Evolutionary conservation across 768 basidiomycete genomes (phyloP), one percentile per base, ranked within the genome.

Genomic region (Rickenella mellea): DNA sequence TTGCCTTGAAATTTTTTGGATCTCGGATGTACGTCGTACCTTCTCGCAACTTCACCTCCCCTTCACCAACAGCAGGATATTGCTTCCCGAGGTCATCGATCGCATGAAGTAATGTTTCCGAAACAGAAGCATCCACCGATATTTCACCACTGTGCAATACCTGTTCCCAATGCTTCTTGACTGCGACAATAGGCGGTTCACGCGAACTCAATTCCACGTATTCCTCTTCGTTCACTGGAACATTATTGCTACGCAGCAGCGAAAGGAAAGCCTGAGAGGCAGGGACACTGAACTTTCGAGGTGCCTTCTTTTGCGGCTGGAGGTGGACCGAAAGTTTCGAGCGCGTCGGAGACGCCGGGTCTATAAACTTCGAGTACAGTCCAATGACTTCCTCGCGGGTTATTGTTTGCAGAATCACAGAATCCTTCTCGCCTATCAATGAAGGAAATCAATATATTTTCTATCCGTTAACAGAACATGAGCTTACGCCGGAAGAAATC

Each of bases 311-410:
- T 54, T 79, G 80, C 9, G 88, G 89, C 33, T 69, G 67, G 62
- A 87, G 67, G 48, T 93, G 94, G 36, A 88, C 68, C 1, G 92
- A 90, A 40, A 91, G 64, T 62, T 98, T 98, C 11, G 83, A 69
- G 28, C 93, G 80, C 2, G 67, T 71, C 22, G 65, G 48, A 0
- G 87, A 86, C 0, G 68, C 73, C 4, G 81, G 83, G 54, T 89
- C 80, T 39, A 89, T 76, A 41, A 73, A 72, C 12, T 68, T 63
- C 30, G 72, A 61, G 72, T 90, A 91, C 38, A 96, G 63, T 7
- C 69, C 55, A 20, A 88, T 49, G 26, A 98, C 67, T 25, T 96
- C 88, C 3, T 76, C 62, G 61, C 89, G 90, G 14, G 74, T 82
- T 46, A 92, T 66, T 6, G 62, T 64, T 39, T 72, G 63, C 43